Evolutionary conservation across 2,329 filamentous ascomycete species (phyloP).

Genomic region (Penicillium vulpinum): DNA sequence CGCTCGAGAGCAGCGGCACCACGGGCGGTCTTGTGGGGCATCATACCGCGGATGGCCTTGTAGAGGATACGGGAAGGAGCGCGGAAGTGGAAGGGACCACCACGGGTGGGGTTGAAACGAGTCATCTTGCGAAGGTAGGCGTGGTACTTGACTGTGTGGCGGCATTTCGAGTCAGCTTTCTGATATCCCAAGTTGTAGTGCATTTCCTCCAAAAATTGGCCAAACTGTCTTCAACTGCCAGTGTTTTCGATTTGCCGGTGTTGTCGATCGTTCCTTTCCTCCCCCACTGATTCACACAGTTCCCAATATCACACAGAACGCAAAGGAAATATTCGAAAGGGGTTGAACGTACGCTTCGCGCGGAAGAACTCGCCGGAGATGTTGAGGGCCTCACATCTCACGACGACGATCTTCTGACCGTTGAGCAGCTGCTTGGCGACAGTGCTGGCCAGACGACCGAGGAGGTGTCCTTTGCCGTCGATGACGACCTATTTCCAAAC

Average conservation of each 20-base stretch:
- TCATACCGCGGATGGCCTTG: conserved; percentile 99
- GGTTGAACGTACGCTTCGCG: conserved; percentile 87
- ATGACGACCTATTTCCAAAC: conserved; percentile 78
- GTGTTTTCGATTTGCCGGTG: conserved; percentile 2
- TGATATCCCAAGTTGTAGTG: conserved; percentile 7
- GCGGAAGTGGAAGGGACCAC: conserved; percentile 99
- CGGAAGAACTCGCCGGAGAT: conserved; percentile 99
- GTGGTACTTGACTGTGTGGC: conserved; percentile 93
- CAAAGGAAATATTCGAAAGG: conserved; percentile 22
- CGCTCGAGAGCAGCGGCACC: conserved; percentile 95
- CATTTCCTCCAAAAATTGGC: conserved; percentile 1
- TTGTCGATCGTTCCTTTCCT: conserved; percentile 6
- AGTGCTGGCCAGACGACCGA: conserved; percentile 96
- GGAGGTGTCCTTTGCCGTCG: conserved; percentile 99
- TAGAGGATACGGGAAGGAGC: conserved; percentile 99
- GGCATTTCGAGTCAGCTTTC: conserved; percentile 49
- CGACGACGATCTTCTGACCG: conserved; percentile 98
- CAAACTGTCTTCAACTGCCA: not conserved
- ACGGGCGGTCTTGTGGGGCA: conserved; percentile 99
- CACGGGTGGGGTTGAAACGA: conserved; percentile 98
- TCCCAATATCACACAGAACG: conserved; percentile 9
- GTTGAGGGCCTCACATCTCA: conserved; percentile 98
- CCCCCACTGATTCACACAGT: conserved; percentile 6
- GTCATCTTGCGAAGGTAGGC: conserved; percentile 99
- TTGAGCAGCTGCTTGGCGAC: conserved; percentile 99